These are phyloP conservation scores for Colletotrichum sojae DNA, from an alignment of 2,329 filamentous ascomycete species.

Conservation along the genomic window DNA sequence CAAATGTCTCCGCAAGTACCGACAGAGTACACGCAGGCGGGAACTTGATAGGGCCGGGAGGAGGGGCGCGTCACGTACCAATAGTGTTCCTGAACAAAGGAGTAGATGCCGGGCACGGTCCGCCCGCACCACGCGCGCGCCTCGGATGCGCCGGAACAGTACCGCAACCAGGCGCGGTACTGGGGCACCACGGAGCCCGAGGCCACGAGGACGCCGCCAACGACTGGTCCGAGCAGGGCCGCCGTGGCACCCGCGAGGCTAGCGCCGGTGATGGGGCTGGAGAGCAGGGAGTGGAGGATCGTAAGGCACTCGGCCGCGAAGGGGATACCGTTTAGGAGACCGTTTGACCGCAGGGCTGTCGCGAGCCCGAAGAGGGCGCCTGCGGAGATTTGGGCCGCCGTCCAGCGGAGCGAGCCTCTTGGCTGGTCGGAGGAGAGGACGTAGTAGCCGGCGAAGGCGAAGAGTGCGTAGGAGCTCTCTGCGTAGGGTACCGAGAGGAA, in stretches of 20 bases:
- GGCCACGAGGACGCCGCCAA: conserved; percentile 78
- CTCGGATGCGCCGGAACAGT: conserved; percentile 64
- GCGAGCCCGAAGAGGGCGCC: conserved; percentile 81
- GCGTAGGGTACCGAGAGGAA: conserved; percentile 91
- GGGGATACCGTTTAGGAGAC: conserved; percentile 83
- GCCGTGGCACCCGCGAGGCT: conserved; percentile 57
- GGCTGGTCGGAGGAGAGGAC: conserved; percentile 71
- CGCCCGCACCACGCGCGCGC: conserved; percentile 81
- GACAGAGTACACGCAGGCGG: conserved; percentile 5
- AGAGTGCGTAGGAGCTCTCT: conserved; percentile 83
- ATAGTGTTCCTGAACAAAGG: conserved; percentile 89
- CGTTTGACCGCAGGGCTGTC: conserved; percentile 86
- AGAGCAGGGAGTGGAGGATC: conserved; percentile 57
- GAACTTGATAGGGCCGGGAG: conserved; percentile 10
- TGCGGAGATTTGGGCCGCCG: conserved; percentile 70
- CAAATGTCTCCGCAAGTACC: conserved; percentile 33
- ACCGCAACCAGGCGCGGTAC: conserved; percentile 78
- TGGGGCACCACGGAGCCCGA: conserved; percentile 81
- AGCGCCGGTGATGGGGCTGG: conserved; percentile 45
- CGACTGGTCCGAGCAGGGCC: conserved; percentile 69
- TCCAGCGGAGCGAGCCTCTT: conserved; percentile 50
- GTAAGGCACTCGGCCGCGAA: conserved; percentile 75
- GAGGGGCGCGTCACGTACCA: conserved; percentile 73
- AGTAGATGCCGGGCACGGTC: conserved; percentile 87
- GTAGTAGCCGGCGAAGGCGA: conserved; percentile 82